These are phyloP conservation scores for Purshia tridentata DNA, from an alignment of 306 rosid species.

Conservation along the genomic window DNA sequence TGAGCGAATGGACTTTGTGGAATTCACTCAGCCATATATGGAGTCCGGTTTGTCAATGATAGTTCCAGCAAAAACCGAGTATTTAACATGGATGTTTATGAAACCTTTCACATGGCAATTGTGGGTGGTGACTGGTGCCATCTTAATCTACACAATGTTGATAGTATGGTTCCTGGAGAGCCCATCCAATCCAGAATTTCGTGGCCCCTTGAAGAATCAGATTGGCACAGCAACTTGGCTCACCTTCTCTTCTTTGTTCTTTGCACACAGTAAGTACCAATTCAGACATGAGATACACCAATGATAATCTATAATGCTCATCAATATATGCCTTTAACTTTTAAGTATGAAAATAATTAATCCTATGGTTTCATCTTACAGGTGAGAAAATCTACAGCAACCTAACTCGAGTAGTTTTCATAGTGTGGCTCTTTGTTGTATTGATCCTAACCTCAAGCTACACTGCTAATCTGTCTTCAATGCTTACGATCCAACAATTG, in stretches of 20 bases:
- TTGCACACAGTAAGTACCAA: conserved; percentile 59
- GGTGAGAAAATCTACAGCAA: conserved; percentile 48
- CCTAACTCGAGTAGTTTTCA: conserved; percentile 44
- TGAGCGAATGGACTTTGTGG: conserved; percentile 46
- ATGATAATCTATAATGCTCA: too few species aligned
- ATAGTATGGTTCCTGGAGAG: conserved; percentile 57
- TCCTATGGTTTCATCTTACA: conserved; percentile 20
- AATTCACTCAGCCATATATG: conserved; percentile 58
- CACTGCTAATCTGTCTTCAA: conserved; percentile 68
- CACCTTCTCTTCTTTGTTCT: conserved; percentile 64
- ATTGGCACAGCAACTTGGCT: conserved; percentile 54
- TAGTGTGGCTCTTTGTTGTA: conserved; percentile 53
- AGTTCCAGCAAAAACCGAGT: conserved; percentile 35
- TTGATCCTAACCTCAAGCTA: conserved; percentile 60
- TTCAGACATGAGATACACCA: not conserved
- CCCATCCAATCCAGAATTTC: conserved; percentile 45
- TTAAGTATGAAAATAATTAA: not conserved
- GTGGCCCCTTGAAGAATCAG: conserved; percentile 45
- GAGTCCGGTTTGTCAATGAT: conserved; percentile 71
- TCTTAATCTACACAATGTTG: conserved; percentile 50
- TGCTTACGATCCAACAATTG: conserved; percentile 46
- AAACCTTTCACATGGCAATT: conserved; percentile 62
- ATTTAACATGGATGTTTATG: conserved; percentile 50
- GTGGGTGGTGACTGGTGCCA: conserved; percentile 46
- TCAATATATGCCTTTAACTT: not conserved